phyloP scores from a whole-genome alignment of 139 green algal species.

The Tetradesmus obliquus region DNA sequence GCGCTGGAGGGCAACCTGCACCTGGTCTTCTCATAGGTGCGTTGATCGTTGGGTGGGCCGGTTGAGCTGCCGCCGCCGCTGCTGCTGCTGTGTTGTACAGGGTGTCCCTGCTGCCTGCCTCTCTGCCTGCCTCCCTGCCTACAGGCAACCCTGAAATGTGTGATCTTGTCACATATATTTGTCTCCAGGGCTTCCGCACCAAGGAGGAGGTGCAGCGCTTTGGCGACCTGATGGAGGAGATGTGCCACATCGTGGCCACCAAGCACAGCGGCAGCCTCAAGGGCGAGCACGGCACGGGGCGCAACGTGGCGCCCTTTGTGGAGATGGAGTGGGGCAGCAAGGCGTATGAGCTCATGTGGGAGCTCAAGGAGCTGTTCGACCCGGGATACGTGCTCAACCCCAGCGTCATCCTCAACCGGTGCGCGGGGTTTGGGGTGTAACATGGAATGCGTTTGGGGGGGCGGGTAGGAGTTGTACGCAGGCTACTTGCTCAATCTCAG shows the following conservation, averaged over 20 bases:
- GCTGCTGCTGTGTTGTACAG: too few relatives aligned
- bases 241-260: conserved; percentile 96
- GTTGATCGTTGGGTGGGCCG: background rate
- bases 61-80: too few relatives aligned
- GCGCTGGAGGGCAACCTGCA: conserved; percentile 87
- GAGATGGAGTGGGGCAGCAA: conserved; percentile 98
- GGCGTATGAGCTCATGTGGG: conserved; percentile 98
- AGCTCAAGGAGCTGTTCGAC: conserved; percentile 98
- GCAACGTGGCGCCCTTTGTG: conserved; percentile 97
- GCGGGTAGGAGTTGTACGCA: too few relatives aligned
- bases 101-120: too few relatives aligned
- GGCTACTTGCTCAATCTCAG: too few relatives aligned
- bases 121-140: too few relatives aligned
- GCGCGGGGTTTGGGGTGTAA: background rate
- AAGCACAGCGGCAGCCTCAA: conserved; percentile 86
- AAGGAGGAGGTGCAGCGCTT: conserved; percentile 96
- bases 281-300: conserved; percentile 92
- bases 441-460: too few relatives aligned
- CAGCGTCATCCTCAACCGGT: conserved; percentile 84
- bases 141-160: too few relatives aligned
- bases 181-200: conserved; percentile 78
- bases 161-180: too few relatives aligned
- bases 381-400: conserved; percentile 94
- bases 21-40: background rate
- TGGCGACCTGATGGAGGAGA: conserved; percentile 96